phyloP scores from a whole-genome alignment of 148 eudicot species.

The Camellia japonica region DNA sequence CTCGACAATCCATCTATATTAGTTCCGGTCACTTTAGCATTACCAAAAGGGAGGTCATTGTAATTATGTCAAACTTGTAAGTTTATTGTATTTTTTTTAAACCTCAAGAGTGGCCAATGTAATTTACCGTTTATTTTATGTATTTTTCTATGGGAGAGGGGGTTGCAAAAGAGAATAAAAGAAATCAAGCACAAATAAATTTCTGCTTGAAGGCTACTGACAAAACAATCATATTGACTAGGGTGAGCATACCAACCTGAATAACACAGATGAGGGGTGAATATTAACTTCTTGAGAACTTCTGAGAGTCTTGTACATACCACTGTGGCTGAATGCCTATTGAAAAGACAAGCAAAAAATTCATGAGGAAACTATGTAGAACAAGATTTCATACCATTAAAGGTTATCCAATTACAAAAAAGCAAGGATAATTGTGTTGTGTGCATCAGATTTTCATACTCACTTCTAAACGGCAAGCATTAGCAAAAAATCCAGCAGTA shows the following conservation, averaged over 20 bases:
- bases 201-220: not conserved
- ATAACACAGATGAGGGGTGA: slow-evolving; percentile 92
- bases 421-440: not conserved
- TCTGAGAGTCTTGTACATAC: slow-evolving; percentile 85
- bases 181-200: not conserved
- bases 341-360: slow-evolving; percentile 14
- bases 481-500: slow-evolving; percentile 90
- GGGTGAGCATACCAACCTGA: slow-evolving; percentile 54
- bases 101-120: no score
- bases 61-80: no score
- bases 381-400: not conserved
- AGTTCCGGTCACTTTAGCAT: no score
- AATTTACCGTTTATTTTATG: no score
- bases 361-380: slow-evolving; percentile 12
- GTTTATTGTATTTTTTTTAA: no score
- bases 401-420: not conserved
- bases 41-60: no score
- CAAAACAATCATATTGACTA: not conserved
- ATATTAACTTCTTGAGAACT: slow-evolving; percentile 92
- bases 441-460: slow-evolving; percentile 22
- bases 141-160: no score
- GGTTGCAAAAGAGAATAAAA: not conserved
- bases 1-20: no score
- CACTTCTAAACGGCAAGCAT: slow-evolving; percentile 89
- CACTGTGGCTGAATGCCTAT: slow-evolving; percentile 85